phyloP scores from a whole-genome alignment of 331 rosid genomes.

The Saraca asoca region DNA sequence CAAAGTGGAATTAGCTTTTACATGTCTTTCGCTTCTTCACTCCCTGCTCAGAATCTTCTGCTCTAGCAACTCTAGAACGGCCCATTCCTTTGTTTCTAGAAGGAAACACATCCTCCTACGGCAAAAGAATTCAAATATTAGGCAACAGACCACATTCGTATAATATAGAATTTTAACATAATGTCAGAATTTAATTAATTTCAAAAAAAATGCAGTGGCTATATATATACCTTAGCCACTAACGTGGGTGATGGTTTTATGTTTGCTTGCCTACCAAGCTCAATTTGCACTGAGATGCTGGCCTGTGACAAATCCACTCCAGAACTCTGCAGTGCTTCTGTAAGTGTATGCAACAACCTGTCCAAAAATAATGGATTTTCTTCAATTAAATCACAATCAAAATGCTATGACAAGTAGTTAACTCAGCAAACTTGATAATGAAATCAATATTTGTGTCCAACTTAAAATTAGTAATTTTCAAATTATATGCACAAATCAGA shows the following conservation, averaged over 20 bases:
- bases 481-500: not conserved
- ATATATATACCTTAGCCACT: slow-evolving; percentile 55
- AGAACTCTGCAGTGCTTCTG: slow-evolving; percentile 84
- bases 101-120: slow-evolving; percentile 51
- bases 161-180: slow-evolving; percentile 13
- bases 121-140: slow-evolving; percentile 39
- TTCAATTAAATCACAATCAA: slow-evolving; percentile 25
- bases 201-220: slow-evolving; percentile 9
- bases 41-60: slow-evolving; percentile 38
- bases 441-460: slow-evolving; percentile 7
- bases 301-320: slow-evolving; percentile 97
- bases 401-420: slow-evolving; percentile 19
- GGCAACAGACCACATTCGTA: slow-evolving; percentile 3
- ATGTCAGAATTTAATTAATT: not conserved
- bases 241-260: slow-evolving; percentile 47
- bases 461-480: not conserved
- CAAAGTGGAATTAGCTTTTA: slow-evolving; percentile 42
- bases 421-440: not conserved
- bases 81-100: slow-evolving; percentile 31
- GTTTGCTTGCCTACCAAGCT: slow-evolving; percentile 71
- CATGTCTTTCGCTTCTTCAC: slow-evolving; percentile 51
- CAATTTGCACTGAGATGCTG: slow-evolving; percentile 84
- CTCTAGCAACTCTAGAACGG: slow-evolving; percentile 35
- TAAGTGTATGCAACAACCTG: slow-evolving; percentile 82
- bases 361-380: slow-evolving; percentile 31